These are phyloP conservation scores for Ambispora gerdemannii DNA, from an alignment of 192 early-diverging fungal genomes.

Conservation along the genomic window DNA sequence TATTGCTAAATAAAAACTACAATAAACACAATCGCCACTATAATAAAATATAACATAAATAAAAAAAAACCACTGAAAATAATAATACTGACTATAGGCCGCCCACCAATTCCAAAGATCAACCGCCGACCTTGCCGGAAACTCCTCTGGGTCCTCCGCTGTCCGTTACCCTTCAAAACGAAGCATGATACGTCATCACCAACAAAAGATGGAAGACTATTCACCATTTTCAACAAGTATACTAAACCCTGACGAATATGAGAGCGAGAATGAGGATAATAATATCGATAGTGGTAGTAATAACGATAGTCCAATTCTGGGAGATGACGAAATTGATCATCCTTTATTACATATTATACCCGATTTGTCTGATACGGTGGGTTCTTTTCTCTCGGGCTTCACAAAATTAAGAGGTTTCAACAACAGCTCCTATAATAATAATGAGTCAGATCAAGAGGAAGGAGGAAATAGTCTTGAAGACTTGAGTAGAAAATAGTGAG, in stretches of 20 bases:
- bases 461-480: no score
- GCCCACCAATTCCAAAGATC: conserved; percentile 22
- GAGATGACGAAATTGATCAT: conserved; percentile 28
- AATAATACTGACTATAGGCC: conserved; percentile 30
- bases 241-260: conserved; percentile 6
- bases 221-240: conserved; percentile 21
- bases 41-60: no score
- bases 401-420: conserved; percentile 3
- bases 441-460: no score
- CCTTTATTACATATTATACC: conserved; percentile 26
- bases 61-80: not conserved
- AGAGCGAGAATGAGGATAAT: not conserved
- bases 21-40: no score
- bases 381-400: not conserved
- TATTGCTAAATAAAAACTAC: no score
- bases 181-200: conserved; percentile 10
- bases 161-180: not conserved
- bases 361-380: conserved; percentile 13
- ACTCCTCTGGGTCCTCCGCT: not conserved
- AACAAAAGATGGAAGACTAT: conserved; percentile 25
- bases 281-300: not conserved
- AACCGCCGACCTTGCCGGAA: not conserved
- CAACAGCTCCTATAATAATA: no score
- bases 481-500: no score
- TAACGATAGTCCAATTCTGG: conserved; percentile 10